Conservation (phyloP, 192 early-diverging fungal genomes). For the Coemansia sp. region DNA sequence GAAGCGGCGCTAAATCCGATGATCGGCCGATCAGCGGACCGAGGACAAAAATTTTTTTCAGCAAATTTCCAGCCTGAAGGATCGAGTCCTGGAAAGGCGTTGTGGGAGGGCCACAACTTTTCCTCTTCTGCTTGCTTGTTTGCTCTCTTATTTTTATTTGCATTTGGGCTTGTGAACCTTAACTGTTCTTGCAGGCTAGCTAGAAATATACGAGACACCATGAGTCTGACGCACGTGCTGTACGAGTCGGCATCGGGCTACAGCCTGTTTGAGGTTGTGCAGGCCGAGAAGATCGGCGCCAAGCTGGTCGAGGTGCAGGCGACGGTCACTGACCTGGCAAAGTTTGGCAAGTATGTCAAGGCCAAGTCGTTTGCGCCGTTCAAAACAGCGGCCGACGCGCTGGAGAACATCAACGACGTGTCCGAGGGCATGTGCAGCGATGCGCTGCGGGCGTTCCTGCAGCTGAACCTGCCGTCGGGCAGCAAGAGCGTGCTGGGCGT, state of each 20-base stretch:
- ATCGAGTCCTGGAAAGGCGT: no score
- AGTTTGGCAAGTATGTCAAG: conserved; percentile 87
- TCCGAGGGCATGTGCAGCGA: conserved; percentile 94
- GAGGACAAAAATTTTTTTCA: background rate
- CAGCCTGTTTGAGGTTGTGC: conserved; percentile 88
- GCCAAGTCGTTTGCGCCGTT: conserved; percentile 96
- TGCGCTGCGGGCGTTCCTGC: conserved; percentile 87
- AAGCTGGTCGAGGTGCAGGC: conserved; percentile 87
- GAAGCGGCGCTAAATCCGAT: no score
- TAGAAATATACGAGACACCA: background rate
- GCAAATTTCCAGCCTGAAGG: background rate
- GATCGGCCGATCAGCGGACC: background rate
- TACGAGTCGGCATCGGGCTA: conserved; percentile 97
- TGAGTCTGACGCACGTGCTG: conserved; percentile 59
- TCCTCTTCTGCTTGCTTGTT: background rate
- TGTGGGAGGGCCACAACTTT: no score
- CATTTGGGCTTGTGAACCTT: background rate
- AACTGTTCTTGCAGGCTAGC: background rate
- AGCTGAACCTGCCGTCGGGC: conserved; percentile 87
- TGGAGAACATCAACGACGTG: conserved; percentile 97
- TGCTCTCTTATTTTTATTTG: background rate
- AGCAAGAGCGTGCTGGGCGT: conserved; percentile 76
- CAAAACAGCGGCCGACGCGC: conserved; percentile 92
- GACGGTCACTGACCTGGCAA: conserved; percentile 74
- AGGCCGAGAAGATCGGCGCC: conserved; percentile 92